A percentile compares a stretch with the other conserved stretches of the same genome.
These are phyloP conservation scores for Vigna unguiculata DNA, from an alignment of 306 rosid species.

Conservation along the genomic window DNA sequence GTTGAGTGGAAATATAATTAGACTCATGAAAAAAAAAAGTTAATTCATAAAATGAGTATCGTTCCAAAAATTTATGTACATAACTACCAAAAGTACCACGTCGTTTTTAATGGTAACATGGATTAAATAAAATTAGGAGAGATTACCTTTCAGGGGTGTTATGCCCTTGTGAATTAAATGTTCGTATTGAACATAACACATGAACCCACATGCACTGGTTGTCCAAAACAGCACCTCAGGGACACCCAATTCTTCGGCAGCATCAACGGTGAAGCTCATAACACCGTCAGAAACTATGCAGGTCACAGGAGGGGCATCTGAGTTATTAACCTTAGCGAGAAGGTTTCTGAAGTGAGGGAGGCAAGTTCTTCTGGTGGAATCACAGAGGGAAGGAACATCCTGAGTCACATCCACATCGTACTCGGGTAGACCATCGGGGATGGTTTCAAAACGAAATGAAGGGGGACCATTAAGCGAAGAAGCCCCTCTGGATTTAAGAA, in stretches of 20 bases:
- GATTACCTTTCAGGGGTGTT: constrained; percentile 64
- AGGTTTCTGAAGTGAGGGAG: constrained; percentile 54
- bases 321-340: constrained; percentile 44
- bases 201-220: constrained; percentile 59
- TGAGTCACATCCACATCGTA: constrained; percentile 56
- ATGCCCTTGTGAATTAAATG: constrained; percentile 44
- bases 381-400: constrained; percentile 49
- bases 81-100: too few relatives aligned
- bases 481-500: constrained; percentile 49
- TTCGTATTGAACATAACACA: constrained; percentile 45
- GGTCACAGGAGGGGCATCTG: constrained; percentile 51
- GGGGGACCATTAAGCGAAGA: constrained; percentile 37
- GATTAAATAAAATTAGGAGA: not conserved
- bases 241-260: constrained; percentile 53
- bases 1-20: too few relatives aligned
- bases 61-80: too few relatives aligned
- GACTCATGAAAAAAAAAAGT: too few relatives aligned
- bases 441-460: constrained; percentile 49
- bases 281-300: constrained; percentile 58
- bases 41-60: too few relatives aligned
- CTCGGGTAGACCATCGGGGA: constrained; percentile 68
- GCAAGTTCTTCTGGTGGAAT: constrained; percentile 46
- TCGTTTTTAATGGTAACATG: not conserved
- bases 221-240: constrained; percentile 63
- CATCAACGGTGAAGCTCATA: constrained; percentile 57